Evolutionary conservation across 2,329 filamentous ascomycete genomes (phyloP).

Genomic region (Zelopaecilomyces penicillatus): DNA sequence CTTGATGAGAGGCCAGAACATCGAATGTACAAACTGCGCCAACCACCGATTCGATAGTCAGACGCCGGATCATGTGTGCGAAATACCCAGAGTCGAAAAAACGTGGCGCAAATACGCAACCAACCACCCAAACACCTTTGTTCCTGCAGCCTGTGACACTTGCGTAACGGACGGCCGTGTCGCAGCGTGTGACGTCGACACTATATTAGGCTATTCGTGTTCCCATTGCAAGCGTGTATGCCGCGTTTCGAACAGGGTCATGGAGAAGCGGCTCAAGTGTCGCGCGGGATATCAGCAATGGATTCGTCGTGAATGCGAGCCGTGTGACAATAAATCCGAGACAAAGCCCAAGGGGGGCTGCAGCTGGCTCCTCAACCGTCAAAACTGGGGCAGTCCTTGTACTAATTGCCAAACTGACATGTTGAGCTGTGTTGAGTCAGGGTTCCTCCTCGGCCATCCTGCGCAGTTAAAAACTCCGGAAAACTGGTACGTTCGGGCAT

Average conservation of each 20-base stretch:
- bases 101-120: slow-evolving; percentile 12
- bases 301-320: slow-evolving; percentile 17
- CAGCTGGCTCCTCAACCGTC: slow-evolving; percentile 15
- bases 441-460: slow-evolving; percentile 9
- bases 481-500: slow-evolving; percentile 8
- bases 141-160: slow-evolving; percentile 7
- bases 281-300: slow-evolving; percentile 12
- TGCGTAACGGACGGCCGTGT: slow-evolving; percentile 5
- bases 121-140: slow-evolving; percentile 9
- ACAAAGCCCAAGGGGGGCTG: slow-evolving; percentile 9
- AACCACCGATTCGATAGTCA: slow-evolving; percentile 12
- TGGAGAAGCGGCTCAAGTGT: slow-evolving; percentile 10
- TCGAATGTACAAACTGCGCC: slow-evolving; percentile 20
- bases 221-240: slow-evolving; percentile 10
- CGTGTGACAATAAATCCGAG: slow-evolving; percentile 11
- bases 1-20: slow-evolving; percentile 2
- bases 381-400: slow-evolving; percentile 15
- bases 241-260: slow-evolving; percentile 4
- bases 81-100: background rate
- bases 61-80: slow-evolving; percentile 7
- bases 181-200: slow-evolving; percentile 16
- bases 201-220: slow-evolving; percentile 13
- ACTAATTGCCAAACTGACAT: slow-evolving; percentile 10
- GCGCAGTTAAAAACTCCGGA: slow-evolving; percentile 4
- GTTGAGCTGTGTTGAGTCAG: slow-evolving; percentile 14